These are phyloP conservation scores for Kwoniella pini DNA, from an alignment of 768 basidiomycete genomes.

Conservation along the genomic window DNA sequence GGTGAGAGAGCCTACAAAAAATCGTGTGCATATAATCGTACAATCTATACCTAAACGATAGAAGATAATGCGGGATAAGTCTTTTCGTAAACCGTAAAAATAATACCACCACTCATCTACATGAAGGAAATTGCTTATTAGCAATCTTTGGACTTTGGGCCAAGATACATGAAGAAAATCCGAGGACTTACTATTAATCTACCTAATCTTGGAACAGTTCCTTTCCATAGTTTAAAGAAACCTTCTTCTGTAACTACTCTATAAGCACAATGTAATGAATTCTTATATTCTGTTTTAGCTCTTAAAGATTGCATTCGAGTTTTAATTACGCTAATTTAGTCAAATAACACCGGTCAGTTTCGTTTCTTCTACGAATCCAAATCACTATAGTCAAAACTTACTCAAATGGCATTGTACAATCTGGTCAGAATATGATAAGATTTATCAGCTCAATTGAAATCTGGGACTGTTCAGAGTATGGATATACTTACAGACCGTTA, in stretches of 20 bases:
- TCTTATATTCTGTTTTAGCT: constrained; percentile 79
- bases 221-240: constrained; percentile 88
- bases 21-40: not conserved
- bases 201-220: constrained; percentile 84
- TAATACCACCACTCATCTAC: constrained; percentile 89
- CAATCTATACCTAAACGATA: constrained; percentile 11
- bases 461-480: not conserved
- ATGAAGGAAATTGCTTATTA: no score
- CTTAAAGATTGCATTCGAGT: constrained; percentile 95
- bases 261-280: constrained; percentile 94
- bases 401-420: constrained; percentile 57
- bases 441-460: not conserved
- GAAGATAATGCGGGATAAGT: constrained; percentile 43
- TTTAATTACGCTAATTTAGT: constrained; percentile 94
- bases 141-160: not conserved
- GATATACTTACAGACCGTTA: constrained; percentile 81
- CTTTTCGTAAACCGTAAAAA: constrained; percentile 83
- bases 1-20: no score
- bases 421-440: constrained; percentile 11
- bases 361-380: no score
- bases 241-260: constrained; percentile 94
- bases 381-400: constrained; percentile 26
- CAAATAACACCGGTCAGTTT: no score
- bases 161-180: not conserved
- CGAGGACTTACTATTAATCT: constrained; percentile 64